Percentiles rank a stretch among this genome's conserved stretches.
Conservation (phyloP, 495 filamentous ascomycete species). For the Thozetella sp. region DNA sequence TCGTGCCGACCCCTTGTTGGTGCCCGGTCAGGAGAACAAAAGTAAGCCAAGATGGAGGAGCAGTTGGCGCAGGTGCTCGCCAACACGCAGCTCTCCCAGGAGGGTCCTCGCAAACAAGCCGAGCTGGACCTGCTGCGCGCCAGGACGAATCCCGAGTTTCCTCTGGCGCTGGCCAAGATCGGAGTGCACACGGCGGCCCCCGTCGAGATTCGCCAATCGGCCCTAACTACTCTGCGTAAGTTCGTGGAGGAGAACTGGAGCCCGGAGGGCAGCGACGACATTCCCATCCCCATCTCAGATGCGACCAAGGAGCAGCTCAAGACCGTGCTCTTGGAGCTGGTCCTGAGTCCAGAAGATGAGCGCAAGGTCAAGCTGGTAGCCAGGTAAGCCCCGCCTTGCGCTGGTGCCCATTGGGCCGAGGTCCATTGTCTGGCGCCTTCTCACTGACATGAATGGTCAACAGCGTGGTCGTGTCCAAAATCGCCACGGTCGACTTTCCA, state of each 20-base stretch:
- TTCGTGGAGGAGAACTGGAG: slow-evolving; percentile 82
- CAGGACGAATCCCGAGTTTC: slow-evolving; percentile 66
- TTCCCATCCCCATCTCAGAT: slow-evolving; percentile 68
- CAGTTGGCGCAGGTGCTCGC: slow-evolving; percentile 78
- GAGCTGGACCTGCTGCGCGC: slow-evolving; percentile 74
- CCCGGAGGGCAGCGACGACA: slow-evolving; percentile 56
- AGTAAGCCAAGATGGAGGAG: slow-evolving; percentile 69
- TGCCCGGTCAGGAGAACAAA: neutral
- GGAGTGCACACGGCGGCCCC: slow-evolving; percentile 71
- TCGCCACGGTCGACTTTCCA: slow-evolving; percentile 90
- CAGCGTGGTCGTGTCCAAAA: slow-evolving; percentile 91
- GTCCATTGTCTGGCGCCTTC: too few relatives aligned
- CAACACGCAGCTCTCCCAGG: slow-evolving; percentile 72
- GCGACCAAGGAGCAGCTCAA: slow-evolving; percentile 73
- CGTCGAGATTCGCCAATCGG: slow-evolving; percentile 76
- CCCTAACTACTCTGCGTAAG: slow-evolving; percentile 76
- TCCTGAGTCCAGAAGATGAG: slow-evolving; percentile 73
- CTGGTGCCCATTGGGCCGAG: too few relatives aligned
- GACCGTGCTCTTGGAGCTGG: slow-evolving; percentile 69
- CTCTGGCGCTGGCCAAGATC: slow-evolving; percentile 76
- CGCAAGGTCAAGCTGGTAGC: slow-evolving; percentile 84
- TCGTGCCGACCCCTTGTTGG: neutral
- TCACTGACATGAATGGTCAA: neutral
- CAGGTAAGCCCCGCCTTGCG: slow-evolving; percentile 43
- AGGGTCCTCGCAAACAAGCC: slow-evolving; percentile 74